Base-by-base conservation (phyloP, 2,329 filamentous ascomycete genomes). In the Cephalotrichum gorgonifer region DNA sequence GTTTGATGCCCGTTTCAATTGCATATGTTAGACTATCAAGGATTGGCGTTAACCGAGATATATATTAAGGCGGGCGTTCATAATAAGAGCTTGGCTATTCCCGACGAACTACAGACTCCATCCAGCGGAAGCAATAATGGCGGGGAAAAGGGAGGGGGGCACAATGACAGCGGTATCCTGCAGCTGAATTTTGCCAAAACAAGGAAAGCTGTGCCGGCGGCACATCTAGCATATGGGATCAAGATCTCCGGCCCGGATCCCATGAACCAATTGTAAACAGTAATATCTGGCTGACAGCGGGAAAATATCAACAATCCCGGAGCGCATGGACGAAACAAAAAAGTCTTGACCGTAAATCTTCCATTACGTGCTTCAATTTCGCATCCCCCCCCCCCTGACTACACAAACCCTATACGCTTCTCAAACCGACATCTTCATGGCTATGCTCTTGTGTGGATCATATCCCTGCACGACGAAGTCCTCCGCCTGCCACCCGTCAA, bases 401-500 rank as follows among this genome's bases (percentile, higher is more conserved):
- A 22, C 35, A 39, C 35, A 39, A 9, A n/a, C n/a, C 35, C 30
- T 33, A 33, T 33, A 33, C 30, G 30, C 41, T n/a, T 27, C 22
- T 49, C 41, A 89, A 51, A 97, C 91, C 61, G 88, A 94, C 93
- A 98, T 98, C 72, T 97, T 96, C 93, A 98, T 98, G 42, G 86
- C 78, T 69, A 98, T 95, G 5, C 78, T 78, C 71, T 90, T 91
- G 65, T 96, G 88, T 50, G 93, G 91, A 45, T 90, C 79, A 64
- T 98, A 98, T 1, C 85, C 90, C 59, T 86, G 75, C 6, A 98
- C 78, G 51, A 85, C 81, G 63, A 98, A 91, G 53, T 98, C 90
- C 55, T 94, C 88, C 2, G 81, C 73, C 63, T 80, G 83, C 89
- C 93, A 97, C 1, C 88, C 88, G 63, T 98, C 93, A 58, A 97